A percentile compares a stretch with the other conserved stretches of the same genome.
These are phyloP conservation scores for Fraxinus sp. DNA, from an alignment of 305 asterid genomes.

Conservation along the genomic window DNA sequence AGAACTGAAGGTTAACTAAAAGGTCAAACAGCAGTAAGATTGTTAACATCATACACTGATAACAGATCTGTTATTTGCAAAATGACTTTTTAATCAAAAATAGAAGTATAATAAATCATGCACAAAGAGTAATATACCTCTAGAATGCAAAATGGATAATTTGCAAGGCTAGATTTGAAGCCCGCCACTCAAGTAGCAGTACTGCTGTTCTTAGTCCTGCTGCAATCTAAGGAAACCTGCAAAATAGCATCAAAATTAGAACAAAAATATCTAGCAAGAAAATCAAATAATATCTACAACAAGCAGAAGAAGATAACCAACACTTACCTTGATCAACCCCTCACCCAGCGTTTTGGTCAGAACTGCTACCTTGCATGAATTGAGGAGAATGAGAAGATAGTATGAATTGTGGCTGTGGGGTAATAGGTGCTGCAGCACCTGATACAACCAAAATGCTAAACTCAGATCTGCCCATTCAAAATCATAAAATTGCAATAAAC, in stretches of 20 bases:
- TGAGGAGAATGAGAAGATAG: slow-evolving; percentile 54
- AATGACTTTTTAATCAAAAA: not conserved
- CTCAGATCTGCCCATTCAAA: slow-evolving; percentile 22
- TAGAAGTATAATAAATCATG: not conserved
- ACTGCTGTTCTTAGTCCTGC: slow-evolving; percentile 59
- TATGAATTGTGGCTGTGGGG: slow-evolving; percentile 43
- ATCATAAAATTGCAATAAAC: not conserved
- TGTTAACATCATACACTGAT: not conserved
- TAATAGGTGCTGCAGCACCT: slow-evolving; percentile 58
- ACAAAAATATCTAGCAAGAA: not conserved
- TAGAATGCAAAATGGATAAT: slow-evolving; percentile 52
- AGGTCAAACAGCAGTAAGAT: not conserved
- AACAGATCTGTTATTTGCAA: not conserved
- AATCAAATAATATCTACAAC: not conserved
- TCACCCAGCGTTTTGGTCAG: slow-evolving; percentile 60
- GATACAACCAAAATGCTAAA: slow-evolving; percentile 34
- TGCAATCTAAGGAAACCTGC: slow-evolving; percentile 52
- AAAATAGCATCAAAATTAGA: slow-evolving; percentile 3
- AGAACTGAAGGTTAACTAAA: not conserved
- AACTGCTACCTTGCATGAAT: slow-evolving; percentile 48
- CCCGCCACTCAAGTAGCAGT: slow-evolving; percentile 62
- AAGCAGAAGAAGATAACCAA: not conserved
- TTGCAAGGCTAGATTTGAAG: slow-evolving; percentile 58
- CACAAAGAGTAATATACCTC: slow-evolving; percentile 32
- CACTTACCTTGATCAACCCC: slow-evolving; percentile 39